These are phyloP conservation scores for Nicotiana sylvestris DNA, from an alignment of 257 asterid genomes.

Conservation along the genomic window DNA sequence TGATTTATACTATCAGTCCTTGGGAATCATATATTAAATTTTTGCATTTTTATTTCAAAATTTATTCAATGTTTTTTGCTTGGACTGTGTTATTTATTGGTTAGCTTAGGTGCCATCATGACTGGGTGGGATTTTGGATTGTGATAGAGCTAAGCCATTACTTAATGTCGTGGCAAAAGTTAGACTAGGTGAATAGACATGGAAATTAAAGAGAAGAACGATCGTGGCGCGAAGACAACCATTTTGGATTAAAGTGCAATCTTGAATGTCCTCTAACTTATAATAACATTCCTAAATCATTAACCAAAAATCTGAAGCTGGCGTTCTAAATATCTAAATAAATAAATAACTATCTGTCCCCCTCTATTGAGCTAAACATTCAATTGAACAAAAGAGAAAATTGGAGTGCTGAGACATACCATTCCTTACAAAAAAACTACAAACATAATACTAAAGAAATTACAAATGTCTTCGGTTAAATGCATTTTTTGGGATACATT, in stretches of 20 bases:
- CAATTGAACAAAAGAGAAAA: not conserved
- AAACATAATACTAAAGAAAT: not conserved
- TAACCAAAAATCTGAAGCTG: not conserved
- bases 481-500: not conserved
- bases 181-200: too few species aligned
- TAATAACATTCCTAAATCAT: not conserved
- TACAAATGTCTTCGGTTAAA: not conserved
- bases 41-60: too few species aligned
- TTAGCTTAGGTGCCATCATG: too few species aligned
- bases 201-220: not conserved
- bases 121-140: too few species aligned
- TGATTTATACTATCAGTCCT: too few species aligned
- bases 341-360: not conserved
- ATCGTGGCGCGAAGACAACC: not conserved
- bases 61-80: too few species aligned
- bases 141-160: too few species aligned
- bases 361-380: not conserved
- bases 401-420: not conserved
- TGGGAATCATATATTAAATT: too few species aligned
- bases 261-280: not conserved
- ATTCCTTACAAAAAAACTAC: not conserved
- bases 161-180: too few species aligned
- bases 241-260: not conserved
- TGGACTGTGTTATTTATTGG: too few species aligned
- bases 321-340: not conserved